Conservation (phyloP, 2,329 filamentous ascomycete species). For the Sclerotinia trifoliorum region DNA sequence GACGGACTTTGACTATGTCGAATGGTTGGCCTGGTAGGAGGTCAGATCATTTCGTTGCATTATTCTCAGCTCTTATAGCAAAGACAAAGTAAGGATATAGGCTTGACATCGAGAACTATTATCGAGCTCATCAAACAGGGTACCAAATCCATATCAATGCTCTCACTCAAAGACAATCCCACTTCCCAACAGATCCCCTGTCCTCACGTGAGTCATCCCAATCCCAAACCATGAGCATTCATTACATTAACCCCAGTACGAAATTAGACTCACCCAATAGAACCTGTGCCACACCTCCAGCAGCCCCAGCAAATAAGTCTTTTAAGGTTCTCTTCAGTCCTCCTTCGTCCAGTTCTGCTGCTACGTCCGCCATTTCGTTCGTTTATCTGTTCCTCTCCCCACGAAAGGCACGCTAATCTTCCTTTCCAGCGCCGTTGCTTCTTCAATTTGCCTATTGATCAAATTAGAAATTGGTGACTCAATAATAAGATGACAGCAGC, state of each 20-base stretch:
- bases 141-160: not conserved
- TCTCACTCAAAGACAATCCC: not conserved
- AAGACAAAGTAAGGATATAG: not conserved
- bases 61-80: not conserved
- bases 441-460: not conserved
- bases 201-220: constrained; percentile 23
- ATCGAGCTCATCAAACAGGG: not conserved
- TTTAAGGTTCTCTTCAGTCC: constrained; percentile 52
- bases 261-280: constrained; percentile 70
- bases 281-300: constrained; percentile 90
- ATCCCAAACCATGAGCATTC: constrained; percentile 11
- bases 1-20: constrained; percentile 95
- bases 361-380: constrained; percentile 37
- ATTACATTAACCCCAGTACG: constrained; percentile 3
- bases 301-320: constrained; percentile 87
- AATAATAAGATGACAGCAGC: not conserved
- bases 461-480: not conserved
- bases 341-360: constrained; percentile 37
- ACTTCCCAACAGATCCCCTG: not conserved
- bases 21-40: constrained; percentile 60
- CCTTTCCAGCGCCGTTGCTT: not conserved
- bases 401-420: not conserved
- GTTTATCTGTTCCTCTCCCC: constrained; percentile 16
- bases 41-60: constrained; percentile 27
- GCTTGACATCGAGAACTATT: not conserved